phyloP scores from a whole-genome alignment of 2,329 filamentous ascomycete genomes.

The Penicillium olsonii region DNA sequence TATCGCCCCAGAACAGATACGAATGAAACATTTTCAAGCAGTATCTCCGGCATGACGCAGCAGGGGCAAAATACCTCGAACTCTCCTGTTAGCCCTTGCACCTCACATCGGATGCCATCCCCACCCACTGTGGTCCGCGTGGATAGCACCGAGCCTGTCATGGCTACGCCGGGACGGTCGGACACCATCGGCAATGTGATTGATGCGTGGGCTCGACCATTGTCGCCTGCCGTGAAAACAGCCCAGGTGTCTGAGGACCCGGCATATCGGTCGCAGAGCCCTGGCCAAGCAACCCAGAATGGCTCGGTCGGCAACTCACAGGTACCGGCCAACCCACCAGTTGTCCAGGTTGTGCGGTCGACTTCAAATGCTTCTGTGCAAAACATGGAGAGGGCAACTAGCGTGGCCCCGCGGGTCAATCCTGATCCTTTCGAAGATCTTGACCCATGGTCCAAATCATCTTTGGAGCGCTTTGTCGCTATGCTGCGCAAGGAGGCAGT shows the following conservation, averaged over 20 bases:
- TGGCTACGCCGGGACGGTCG: slow-evolving; percentile 29
- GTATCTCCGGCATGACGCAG: slow-evolving; percentile 2
- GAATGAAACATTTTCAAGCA: slow-evolving; percentile 4
- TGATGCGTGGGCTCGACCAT: slow-evolving; percentile 44
- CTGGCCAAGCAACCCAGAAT: slow-evolving; percentile 12
- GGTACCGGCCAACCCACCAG: slow-evolving; percentile 6
- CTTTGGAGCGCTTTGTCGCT: slow-evolving; percentile 55
- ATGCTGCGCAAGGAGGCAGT: slow-evolving; percentile 57
- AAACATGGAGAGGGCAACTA: slow-evolving; percentile 10
- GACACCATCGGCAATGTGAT: slow-evolving; percentile 48
- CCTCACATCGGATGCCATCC: slow-evolving; percentile 12
- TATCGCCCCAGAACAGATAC: slow-evolving; percentile 14
- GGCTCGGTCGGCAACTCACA: slow-evolving; percentile 16
- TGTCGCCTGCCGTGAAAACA: slow-evolving; percentile 26
- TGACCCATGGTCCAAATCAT: slow-evolving; percentile 60
- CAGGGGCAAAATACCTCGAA: slow-evolving; percentile 8
- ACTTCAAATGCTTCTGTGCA: slow-evolving; percentile 10
- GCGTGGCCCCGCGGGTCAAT: slow-evolving; percentile 14
- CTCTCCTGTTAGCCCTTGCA: slow-evolving; percentile 29
- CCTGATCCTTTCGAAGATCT: slow-evolving; percentile 54
- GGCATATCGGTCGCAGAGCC: slow-evolving; percentile 9
- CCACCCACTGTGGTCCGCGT: slow-evolving; percentile 24
- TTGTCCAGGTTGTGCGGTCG: slow-evolving; percentile 1
- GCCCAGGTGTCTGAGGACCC: slow-evolving; percentile 9
- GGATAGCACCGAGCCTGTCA: slow-evolving; percentile 32